phyloP scores from a whole-genome alignment of 305 asterid species.

The Salvia sclarea region DNA sequence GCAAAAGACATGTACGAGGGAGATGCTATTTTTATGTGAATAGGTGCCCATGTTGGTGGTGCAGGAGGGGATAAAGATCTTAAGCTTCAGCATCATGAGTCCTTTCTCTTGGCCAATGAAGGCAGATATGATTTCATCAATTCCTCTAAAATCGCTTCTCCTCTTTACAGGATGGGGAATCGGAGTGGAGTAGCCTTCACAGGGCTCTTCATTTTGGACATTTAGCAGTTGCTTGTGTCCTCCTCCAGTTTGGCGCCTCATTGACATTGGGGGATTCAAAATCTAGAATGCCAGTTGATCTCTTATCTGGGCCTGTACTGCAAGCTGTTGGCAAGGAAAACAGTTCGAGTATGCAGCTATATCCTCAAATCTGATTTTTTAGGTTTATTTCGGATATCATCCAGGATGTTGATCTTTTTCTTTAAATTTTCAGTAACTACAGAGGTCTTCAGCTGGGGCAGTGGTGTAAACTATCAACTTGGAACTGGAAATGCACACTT shows the following conservation, averaged over 20 bases:
- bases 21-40: slow-evolving; percentile 13
- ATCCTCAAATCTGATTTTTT: slow-evolving; percentile 21
- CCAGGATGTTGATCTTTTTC: slow-evolving; percentile 29
- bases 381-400: slow-evolving; percentile 27
- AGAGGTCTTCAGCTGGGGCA: slow-evolving; percentile 99
- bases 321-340: slow-evolving; percentile 59
- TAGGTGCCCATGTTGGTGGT: slow-evolving; percentile 25
- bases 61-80: slow-evolving; percentile 27
- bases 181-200: slow-evolving; percentile 99
- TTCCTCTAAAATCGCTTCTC: slow-evolving; percentile 21
- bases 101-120: slow-evolving; percentile 15
- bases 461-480: slow-evolving; percentile 98
- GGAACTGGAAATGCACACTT: slow-evolving; percentile 98
- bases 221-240: slow-evolving; percentile 87
- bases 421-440: slow-evolving; percentile 55
- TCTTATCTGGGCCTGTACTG: slow-evolving; percentile 86
- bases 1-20: neutral
- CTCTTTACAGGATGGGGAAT: slow-evolving; percentile 83
- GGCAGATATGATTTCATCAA: slow-evolving; percentile 15
- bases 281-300: slow-evolving; percentile 83
- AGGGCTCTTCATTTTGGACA: slow-evolving; percentile 96
- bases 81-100: slow-evolving; percentile 22
- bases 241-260: slow-evolving; percentile 74
- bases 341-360: slow-evolving; percentile 52
- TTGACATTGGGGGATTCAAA: slow-evolving; percentile 80